These are phyloP conservation scores for Hibiscus mutabilis DNA, from an alignment of 345 rosid genomes.

Conservation along the genomic window DNA sequence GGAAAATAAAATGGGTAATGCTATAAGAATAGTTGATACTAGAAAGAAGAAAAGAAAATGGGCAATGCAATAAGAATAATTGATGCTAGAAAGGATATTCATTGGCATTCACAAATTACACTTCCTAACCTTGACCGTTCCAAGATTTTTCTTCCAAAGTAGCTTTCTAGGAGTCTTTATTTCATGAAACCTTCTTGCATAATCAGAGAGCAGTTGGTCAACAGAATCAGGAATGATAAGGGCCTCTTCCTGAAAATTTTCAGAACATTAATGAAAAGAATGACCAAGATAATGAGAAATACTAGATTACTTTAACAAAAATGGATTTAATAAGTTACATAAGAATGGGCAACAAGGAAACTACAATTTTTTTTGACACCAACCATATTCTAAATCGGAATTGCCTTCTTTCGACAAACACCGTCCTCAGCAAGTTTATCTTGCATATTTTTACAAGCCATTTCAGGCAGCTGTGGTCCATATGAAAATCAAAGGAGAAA, in stretches of 20 bases:
- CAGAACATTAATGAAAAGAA: slow-evolving; percentile 7
- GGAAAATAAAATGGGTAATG: no score
- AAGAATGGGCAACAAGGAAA: not conserved
- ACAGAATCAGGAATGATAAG: slow-evolving; percentile 63
- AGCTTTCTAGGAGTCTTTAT: slow-evolving; percentile 94
- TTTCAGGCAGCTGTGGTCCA: not conserved
- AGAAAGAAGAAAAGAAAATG: not conserved
- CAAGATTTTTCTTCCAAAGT: slow-evolving; percentile 96
- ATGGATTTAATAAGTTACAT: not conserved
- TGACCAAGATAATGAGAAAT: not conserved
- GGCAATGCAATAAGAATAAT: not conserved
- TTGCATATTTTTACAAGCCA: not conserved
- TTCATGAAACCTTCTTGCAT: slow-evolving; percentile 68
- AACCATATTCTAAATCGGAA: not conserved
- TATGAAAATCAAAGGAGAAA: slow-evolving; percentile 3
- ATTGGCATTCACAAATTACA: not conserved
- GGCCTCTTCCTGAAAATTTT: slow-evolving; percentile 68
- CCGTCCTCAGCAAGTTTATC: not conserved
- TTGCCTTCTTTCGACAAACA: not conserved
- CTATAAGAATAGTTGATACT: no score
- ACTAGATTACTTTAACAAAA: not conserved
- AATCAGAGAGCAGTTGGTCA: slow-evolving; percentile 71
- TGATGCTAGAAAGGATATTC: not conserved
- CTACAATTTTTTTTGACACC: not conserved
- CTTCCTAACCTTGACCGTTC: slow-evolving; percentile 69